Base-by-base conservation (phyloP, 2,329 filamentous ascomycete species). In the Trichoderma sp. region DNA sequence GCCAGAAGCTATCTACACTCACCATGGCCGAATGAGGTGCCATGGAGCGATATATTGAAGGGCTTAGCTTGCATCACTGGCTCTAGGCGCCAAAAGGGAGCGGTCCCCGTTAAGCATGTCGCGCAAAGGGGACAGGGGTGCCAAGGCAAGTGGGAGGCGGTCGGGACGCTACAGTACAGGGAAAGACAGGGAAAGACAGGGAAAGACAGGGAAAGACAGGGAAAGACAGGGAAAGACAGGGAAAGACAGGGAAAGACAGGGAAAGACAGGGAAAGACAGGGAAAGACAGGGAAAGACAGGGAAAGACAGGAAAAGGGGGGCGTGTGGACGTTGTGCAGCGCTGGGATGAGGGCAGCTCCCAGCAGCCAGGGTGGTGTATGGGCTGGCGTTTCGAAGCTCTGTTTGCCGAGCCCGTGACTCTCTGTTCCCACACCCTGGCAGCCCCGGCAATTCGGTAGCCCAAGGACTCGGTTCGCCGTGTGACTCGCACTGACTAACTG, bases 401-500 rank as follows among this genome's bases (percentile, higher is more conserved):
- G 29, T 15, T 39, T 64, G 60, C 34, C 50, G 34, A 64, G 25
- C 50, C 60, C 60, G 54, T 35, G 54, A 54, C 48, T 56, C 27
- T 54, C 27, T 64, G 35, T 35, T 64, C 37, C 32, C 66, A 52
- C 58, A 59, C 50, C 66, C 58, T 52, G 35, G 57, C 52, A 32
- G 50, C 58, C 66, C 61, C 66, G 66, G 59, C 60, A 68, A 58
- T 61, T 57, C 53, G 66, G 66, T 64, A 58, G 61, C 67, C 67
- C 67, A 60, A 60, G 64, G 34, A 57, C 48, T 59, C 53, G 67
- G 67, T 68, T 66, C 61, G 45, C 61, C 56, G 37, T 50, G 64
- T 56, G 65, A 56, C 45, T 50, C 65, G 61, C 42, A 61, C 67
- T 52, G 60, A 53, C 37, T 64, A 53, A 64, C 52, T 17, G 19